These are phyloP conservation scores for Sorghum bicolor DNA, from an alignment of 176 grass and related monocot genomes.

Conservation along the genomic window Sorghum_bicolor_NCBIv3 NC_012878.2:58054501-58055000, in stretches of 20 bases:
- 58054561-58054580: not conserved
- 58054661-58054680: not conserved
- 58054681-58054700: not conserved
- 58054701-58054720: not conserved
- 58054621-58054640: not conserved
- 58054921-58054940: not conserved
- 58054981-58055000: not conserved
- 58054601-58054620: not conserved
- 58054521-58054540: not conserved
- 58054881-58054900: not conserved
- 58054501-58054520: not conserved
- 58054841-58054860: not conserved
- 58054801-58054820: not conserved
- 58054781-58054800: not conserved
- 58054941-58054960: not conserved
- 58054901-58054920: constrained; percentile 5
- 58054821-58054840: not conserved
- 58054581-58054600: not conserved
- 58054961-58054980: not conserved
- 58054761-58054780: not conserved
- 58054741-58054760: not conserved
- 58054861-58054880: not conserved
- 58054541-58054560: not conserved
- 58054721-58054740: not conserved
- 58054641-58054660: not conserved